Evolutionary conservation across 371 early-diverging fungal species (phyloP).

Genomic region (Mucor racemosus): DNA sequence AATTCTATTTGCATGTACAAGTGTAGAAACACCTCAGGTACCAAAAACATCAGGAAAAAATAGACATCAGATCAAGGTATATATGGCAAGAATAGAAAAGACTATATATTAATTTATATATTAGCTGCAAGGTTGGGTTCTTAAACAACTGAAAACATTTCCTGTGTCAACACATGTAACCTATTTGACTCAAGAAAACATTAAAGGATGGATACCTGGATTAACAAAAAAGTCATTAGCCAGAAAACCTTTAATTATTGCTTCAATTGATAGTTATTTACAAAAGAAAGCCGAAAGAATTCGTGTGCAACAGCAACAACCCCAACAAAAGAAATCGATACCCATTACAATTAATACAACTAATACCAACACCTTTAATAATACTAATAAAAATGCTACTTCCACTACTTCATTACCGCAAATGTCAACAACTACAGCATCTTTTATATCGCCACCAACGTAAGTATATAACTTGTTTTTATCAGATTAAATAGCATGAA

Average conservation of each 20-base stretch:
- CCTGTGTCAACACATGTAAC: conserved; percentile 67
- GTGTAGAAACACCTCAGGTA: conserved; percentile 64
- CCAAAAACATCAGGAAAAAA: conserved; percentile 61
- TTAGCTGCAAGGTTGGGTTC: conserved; percentile 66
- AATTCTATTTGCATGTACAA: conserved; percentile 68
- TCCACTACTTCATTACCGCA: background rate
- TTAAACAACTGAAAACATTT: conserved; percentile 56
- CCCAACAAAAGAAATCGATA: background rate
- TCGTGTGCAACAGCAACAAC: conserved; percentile 20
- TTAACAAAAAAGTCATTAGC: conserved; percentile 70
- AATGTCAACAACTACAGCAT: background rate
- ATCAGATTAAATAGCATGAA: too few relatives aligned
- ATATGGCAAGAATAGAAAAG: background rate
- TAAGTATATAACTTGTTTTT: background rate
- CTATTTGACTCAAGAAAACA: conserved; percentile 54
- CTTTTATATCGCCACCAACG: background rate
- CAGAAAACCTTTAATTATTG: conserved; percentile 65
- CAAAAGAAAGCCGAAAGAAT: conserved; percentile 59
- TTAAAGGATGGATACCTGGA: conserved; percentile 66
- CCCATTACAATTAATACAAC: background rate
- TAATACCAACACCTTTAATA: background rate
- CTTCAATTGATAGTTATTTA: conserved; percentile 64
- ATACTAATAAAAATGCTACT: background rate
- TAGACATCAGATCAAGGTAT: conserved; percentile 60
- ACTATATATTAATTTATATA: background rate